Conservation (phyloP, 805 yeast genomes). For the Starmerella gropengiesseri region DNA sequence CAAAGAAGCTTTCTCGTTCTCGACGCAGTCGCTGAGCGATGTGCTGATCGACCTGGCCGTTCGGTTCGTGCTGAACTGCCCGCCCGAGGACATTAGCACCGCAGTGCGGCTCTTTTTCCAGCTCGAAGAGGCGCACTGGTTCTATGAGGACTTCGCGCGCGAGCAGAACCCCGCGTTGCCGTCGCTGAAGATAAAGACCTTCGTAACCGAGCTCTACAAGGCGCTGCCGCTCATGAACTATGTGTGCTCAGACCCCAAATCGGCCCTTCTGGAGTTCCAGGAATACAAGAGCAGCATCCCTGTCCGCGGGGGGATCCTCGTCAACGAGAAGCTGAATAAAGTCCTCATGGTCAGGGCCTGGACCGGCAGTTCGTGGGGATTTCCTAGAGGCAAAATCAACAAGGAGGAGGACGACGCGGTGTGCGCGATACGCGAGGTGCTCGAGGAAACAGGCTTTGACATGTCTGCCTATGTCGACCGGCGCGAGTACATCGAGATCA, state of each 20-base stretch:
- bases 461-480: slow-evolving; percentile 55
- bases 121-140: slow-evolving; percentile 98
- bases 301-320: slow-evolving; percentile 87
- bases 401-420: slow-evolving; percentile 79
- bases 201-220: slow-evolving; percentile 68
- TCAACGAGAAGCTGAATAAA: slow-evolving; percentile 59
- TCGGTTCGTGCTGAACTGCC: slow-evolving; percentile 82
- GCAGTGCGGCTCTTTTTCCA: slow-evolving; percentile 78
- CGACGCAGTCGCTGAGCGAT: slow-evolving; percentile 21
- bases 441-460: slow-evolving; percentile 90
- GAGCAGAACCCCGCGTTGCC: slow-evolving; percentile 68
- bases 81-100: slow-evolving; percentile 77
- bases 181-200: slow-evolving; percentile 59
- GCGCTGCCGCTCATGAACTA: slow-evolving; percentile 43
- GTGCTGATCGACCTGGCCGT: slow-evolving; percentile 56
- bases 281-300: slow-evolving; percentile 84
- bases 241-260: slow-evolving; percentile 32
- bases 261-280: slow-evolving; percentile 68
- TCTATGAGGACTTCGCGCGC: slow-evolving; percentile 74
- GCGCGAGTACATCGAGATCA: slow-evolving; percentile 68
- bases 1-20: slow-evolving; percentile 13
- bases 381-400: slow-evolving; percentile 93
- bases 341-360: slow-evolving; percentile 74
- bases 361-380: slow-evolving; percentile 77
- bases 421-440: slow-evolving; percentile 86